These are phyloP conservation scores for Globisporangium spinosum DNA, from an alignment of 352 stramenopile genomes.

Conservation along the genomic window DNA sequence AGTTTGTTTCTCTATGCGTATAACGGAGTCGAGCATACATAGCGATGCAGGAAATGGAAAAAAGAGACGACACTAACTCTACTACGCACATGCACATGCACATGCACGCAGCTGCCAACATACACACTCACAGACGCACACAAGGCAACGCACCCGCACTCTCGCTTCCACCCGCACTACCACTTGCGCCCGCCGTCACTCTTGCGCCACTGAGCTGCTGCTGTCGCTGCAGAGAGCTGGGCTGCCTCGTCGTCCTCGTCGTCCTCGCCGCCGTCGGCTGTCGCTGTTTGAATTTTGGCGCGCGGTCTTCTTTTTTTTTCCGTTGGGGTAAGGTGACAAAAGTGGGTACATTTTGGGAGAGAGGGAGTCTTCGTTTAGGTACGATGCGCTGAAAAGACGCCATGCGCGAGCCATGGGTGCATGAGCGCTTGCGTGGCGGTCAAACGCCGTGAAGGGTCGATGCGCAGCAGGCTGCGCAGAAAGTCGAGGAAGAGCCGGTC, in stretches of 20 bases:
- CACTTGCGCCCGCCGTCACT: neutral
- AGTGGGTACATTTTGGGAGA: constrained; percentile 10
- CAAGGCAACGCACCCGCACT: constrained; percentile 5
- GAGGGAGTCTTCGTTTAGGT: constrained; percentile 22
- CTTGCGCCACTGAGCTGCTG: neutral
- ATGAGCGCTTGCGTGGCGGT: constrained; percentile 52
- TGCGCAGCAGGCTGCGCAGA: constrained; percentile 58
- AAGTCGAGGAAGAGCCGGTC: constrained; percentile 68
- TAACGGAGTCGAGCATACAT: neutral
- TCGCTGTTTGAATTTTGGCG: constrained; percentile 14
- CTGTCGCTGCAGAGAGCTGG: neutral
- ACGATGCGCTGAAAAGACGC: constrained; percentile 48
- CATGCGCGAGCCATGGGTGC: constrained; percentile 63
- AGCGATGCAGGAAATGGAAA: neutral
- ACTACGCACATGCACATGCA: neutral
- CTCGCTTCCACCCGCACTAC: neutral
- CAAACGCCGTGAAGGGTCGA: constrained; percentile 51
- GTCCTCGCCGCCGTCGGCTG: neutral
- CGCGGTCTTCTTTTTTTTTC: constrained; percentile 5
- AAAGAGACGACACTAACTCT: constrained; percentile 3
- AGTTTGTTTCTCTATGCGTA: constrained; percentile 3
- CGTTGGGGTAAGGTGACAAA: constrained; percentile 11
- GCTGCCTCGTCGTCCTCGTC: neutral
- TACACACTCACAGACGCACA: neutral
- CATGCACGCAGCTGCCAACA: neutral